Evolutionary conservation across 2,329 filamentous ascomycete genomes (phyloP).

Genomic region (Verticillium klebahnii): DNA sequence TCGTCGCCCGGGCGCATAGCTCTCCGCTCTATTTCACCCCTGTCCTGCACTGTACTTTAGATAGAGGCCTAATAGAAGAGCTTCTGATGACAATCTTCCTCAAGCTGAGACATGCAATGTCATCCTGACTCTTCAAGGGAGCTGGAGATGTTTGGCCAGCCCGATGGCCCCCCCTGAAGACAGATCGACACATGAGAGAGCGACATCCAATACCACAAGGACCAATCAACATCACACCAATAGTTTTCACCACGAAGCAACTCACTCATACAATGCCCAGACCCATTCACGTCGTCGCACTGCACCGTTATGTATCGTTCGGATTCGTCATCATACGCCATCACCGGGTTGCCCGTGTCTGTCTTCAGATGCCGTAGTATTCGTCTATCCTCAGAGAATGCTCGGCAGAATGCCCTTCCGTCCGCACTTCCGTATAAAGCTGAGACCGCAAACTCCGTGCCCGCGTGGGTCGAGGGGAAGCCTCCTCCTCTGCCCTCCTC

Average conservation of each 20-base stretch:
- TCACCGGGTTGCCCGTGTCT: neutral
- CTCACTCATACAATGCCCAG: neutral
- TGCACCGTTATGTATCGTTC: neutral
- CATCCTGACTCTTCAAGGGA: too few species aligned
- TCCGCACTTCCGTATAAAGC: slow-evolving; percentile 26
- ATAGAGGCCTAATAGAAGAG: slow-evolving; percentile 16
- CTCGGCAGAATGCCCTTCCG: slow-evolving; percentile 36
- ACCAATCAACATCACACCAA: too few species aligned
- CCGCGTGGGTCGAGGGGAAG: slow-evolving; percentile 26
- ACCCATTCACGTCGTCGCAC: neutral
- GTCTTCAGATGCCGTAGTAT: slow-evolving; percentile 29
- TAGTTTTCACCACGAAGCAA: neutral
- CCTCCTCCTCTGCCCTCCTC: slow-evolving; percentile 28
- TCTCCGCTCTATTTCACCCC: slow-evolving; percentile 37
- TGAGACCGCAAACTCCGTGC: slow-evolving; percentile 37
- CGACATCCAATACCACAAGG: too few species aligned
- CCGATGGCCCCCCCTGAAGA: too few species aligned
- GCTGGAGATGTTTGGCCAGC: too few species aligned
- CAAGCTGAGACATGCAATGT: too few species aligned
- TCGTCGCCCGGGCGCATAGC: slow-evolving; percentile 26
- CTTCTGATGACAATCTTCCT: neutral
- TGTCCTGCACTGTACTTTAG: slow-evolving; percentile 33
- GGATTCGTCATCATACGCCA: neutral
- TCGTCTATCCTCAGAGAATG: slow-evolving; percentile 37
- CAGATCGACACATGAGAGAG: too few species aligned